Conservation (phyloP, 495 filamentous ascomycete species). For the Xylaria bambusicola region DNA sequence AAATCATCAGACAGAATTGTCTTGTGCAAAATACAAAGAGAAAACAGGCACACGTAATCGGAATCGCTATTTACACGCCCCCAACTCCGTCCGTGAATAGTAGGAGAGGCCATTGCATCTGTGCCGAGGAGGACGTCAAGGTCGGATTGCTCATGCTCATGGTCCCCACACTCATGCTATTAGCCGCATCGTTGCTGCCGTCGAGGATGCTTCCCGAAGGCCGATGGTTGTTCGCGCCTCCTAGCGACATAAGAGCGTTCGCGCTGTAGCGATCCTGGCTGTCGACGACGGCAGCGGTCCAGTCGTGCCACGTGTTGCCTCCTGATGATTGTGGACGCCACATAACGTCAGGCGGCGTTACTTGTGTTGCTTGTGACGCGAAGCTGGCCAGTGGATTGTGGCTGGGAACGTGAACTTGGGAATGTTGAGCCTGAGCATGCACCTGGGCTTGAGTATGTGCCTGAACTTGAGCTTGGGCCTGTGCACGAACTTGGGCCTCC, state of each 20-base stretch:
- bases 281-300: slow-evolving; percentile 49
- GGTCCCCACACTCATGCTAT: slow-evolving; percentile 22
- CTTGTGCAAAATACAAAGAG: neutral
- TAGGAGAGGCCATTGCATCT: slow-evolving; percentile 32
- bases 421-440: slow-evolving; percentile 28
- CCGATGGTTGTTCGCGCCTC: slow-evolving; percentile 25
- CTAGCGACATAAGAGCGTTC: slow-evolving; percentile 44
- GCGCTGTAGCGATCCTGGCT: slow-evolving; percentile 49
- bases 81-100: slow-evolving; percentile 34
- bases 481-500: slow-evolving; percentile 20
- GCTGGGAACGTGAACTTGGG: slow-evolving; percentile 25
- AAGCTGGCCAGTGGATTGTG: slow-evolving; percentile 31
- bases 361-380: slow-evolving; percentile 29
- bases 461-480: slow-evolving; percentile 26
- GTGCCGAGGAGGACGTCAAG: slow-evolving; percentile 26
- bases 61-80: slow-evolving; percentile 22
- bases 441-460: slow-evolving; percentile 29
- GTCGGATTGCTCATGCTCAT: slow-evolving; percentile 26
- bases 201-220: slow-evolving; percentile 24
- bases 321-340: slow-evolving; percentile 34
- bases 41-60: neutral
- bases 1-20: neutral
- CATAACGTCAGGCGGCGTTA: slow-evolving; percentile 32
- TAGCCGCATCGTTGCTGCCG: slow-evolving; percentile 8
- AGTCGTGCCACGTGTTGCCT: slow-evolving; percentile 50